Percentiles rank a stretch among this genome's conserved stretches.
These are phyloP conservation scores for Cladobotryum mycophilum DNA, from an alignment of 2,329 filamentous ascomycete genomes.

Conservation along the genomic window DNA sequence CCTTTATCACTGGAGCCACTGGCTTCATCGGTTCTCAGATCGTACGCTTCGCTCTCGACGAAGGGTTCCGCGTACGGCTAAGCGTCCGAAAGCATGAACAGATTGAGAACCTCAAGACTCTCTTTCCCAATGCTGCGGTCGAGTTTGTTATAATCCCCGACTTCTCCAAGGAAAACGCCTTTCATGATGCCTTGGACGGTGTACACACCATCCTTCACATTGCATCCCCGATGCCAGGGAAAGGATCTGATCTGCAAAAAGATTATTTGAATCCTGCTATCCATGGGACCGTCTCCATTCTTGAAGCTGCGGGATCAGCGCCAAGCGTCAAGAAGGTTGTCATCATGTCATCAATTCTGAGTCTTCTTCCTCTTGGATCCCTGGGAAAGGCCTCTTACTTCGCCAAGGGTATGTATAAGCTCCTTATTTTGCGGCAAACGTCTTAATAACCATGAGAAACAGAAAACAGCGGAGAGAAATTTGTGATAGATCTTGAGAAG, in stretches of 20 bases:
- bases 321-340: conserved; percentile 10
- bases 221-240: conserved; percentile 15
- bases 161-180: conserved; percentile 17
- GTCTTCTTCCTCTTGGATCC: conserved; percentile 8
- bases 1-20: conserved; percentile 14
- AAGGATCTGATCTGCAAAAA: conserved; percentile 10
- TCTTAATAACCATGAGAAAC: no score
- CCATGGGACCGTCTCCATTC: conserved; percentile 10
- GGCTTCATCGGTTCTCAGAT: conserved; percentile 15
- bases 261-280: conserved; percentile 13
- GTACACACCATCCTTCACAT: conserved; percentile 29
- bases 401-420: conserved; percentile 5
- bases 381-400: neutral
- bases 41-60: conserved; percentile 4
- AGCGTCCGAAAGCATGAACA: conserved; percentile 11
- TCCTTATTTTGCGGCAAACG: no score
- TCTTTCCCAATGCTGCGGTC: conserved; percentile 2
- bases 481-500: conserved; percentile 4
- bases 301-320: conserved; percentile 8
- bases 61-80: conserved; percentile 12
- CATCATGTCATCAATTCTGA: conserved; percentile 13
- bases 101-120: conserved; percentile 3
- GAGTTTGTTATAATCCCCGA: conserved; percentile 23
- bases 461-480: neutral
- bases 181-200: conserved; percentile 29